Evolutionary conservation across 345 rosid genomes (phyloP).

Genomic region (Orychophragmus violaceus): DNA sequence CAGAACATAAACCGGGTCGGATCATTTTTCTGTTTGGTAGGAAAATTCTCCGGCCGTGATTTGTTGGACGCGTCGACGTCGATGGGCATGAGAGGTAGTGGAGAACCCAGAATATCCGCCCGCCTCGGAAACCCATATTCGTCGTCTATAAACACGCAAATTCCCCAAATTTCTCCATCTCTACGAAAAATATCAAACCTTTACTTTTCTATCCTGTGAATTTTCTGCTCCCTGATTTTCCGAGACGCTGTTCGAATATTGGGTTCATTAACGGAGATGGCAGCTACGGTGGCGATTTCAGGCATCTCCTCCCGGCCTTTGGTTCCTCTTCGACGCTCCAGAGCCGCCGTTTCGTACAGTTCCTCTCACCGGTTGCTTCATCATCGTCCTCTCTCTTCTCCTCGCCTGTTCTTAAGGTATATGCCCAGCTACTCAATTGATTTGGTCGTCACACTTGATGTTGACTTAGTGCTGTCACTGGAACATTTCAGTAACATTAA

Average conservation of each 20-base stretch:
- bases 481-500: conserved; percentile 31
- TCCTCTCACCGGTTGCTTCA: conserved; percentile 26
- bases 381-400: conserved; percentile 22
- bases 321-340: conserved; percentile 4
- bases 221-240: not conserved
- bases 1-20: not conserved
- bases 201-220: not conserved
- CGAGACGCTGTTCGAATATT: not conserved
- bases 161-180: not conserved
- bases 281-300: conserved; percentile 20
- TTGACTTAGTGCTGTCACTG: not conserved
- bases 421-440: too few species aligned
- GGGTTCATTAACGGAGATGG: conserved; percentile 15
- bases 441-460: not conserved
- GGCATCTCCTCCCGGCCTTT: conserved; percentile 25
- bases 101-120: conserved; percentile 18
- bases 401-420: conserved; percentile 36
- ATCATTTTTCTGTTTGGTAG: not conserved
- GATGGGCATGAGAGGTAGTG: conserved; percentile 2
- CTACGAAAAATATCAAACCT: not conserved
- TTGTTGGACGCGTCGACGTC: conserved; percentile 15
- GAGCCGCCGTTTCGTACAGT: conserved; percentile 23
- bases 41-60: conserved; percentile 24
- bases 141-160: not conserved
- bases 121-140: not conserved